Percentiles rank a stretch among this genome's conserved stretches.
phyloP scores from a whole-genome alignment of 2,329 filamentous ascomycete genomes.

The Epichloe hybrida region DNA sequence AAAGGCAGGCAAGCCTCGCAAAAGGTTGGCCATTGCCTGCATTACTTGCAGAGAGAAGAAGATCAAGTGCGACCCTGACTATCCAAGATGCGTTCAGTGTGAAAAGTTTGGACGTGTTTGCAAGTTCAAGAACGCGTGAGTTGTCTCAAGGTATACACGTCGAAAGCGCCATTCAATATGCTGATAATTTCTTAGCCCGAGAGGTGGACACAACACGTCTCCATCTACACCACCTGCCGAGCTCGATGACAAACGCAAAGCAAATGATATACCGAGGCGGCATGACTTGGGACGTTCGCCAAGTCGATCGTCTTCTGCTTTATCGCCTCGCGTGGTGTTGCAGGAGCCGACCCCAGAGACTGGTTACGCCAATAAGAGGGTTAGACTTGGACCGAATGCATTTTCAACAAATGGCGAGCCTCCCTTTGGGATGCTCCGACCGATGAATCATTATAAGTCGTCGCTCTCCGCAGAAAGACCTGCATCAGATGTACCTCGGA shows the following conservation, averaged over 20 bases:
- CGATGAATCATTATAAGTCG: constrained; percentile 25
- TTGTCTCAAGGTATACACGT: constrained; percentile 16
- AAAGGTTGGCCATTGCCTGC: constrained; percentile 83
- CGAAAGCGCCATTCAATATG: background rate
- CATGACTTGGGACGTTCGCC: constrained; percentile 25
- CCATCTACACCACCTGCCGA: constrained; percentile 39
- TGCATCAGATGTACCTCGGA: constrained; percentile 28
- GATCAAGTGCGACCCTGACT: constrained; percentile 89
- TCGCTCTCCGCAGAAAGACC: constrained; percentile 23
- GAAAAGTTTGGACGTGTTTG: constrained; percentile 81
- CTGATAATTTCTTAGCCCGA: constrained; percentile 27
- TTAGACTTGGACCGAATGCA: constrained; percentile 33
- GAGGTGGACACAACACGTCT: constrained; percentile 44
- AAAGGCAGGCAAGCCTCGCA: constrained; percentile 85
- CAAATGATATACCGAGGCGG: background rate
- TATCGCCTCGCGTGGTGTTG: constrained; percentile 31
- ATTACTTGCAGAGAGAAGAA: constrained; percentile 92
- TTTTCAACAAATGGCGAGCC: constrained; percentile 26
- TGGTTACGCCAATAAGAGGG: constrained; percentile 37
- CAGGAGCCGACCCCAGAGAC: constrained; percentile 19
- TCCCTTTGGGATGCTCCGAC: constrained; percentile 14
- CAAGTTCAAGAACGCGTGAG: constrained; percentile 76
- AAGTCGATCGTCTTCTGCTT: constrained; percentile 32
- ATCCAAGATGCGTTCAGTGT: constrained; percentile 78
- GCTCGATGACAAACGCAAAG: constrained; percentile 29